Evolutionary conservation across 805 yeast genomes (phyloP).

Genomic region (Schwanniomyces sp.): DNA sequence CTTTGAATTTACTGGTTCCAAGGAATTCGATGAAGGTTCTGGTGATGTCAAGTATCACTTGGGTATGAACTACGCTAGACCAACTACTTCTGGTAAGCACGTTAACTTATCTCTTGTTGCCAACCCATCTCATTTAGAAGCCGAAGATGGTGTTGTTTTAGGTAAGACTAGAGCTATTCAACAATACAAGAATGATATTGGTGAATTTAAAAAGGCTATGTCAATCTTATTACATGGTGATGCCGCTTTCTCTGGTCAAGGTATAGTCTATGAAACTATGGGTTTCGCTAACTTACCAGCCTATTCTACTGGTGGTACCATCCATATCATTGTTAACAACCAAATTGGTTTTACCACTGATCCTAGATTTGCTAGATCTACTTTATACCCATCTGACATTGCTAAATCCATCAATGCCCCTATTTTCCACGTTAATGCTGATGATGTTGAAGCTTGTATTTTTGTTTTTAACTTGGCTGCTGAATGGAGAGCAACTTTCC

Average conservation of each 20-base stretch:
- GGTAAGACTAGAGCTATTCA: constrained; percentile 97
- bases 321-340: constrained; percentile 94
- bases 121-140: constrained; percentile 98
- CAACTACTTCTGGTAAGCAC: constrained; percentile 96
- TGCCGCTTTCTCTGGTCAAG: constrained; percentile 98
- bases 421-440: constrained; percentile 98
- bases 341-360: constrained; percentile 99
- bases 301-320: constrained; percentile 97
- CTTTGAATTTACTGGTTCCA: constrained; percentile 91
- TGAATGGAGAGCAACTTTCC: constrained; percentile 97
- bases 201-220: constrained; percentile 81
- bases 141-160: constrained; percentile 97
- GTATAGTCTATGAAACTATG: constrained; percentile 98
- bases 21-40: constrained; percentile 90
- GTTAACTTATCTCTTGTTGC: constrained; percentile 96
- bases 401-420: constrained; percentile 98
- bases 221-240: constrained; percentile 96
- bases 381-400: constrained; percentile 96
- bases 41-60: constrained; percentile 99
- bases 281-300: constrained; percentile 92
- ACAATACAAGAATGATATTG: constrained; percentile 86
- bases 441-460: constrained; percentile 91
- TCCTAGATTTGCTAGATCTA: constrained; percentile 95
- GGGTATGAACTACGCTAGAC: constrained; percentile 99
- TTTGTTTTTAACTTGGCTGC: constrained; percentile 96